Evolutionary conservation across 2,329 filamentous ascomycete genomes (phyloP).

Genomic region (Epichloe aotearoae): DNA sequence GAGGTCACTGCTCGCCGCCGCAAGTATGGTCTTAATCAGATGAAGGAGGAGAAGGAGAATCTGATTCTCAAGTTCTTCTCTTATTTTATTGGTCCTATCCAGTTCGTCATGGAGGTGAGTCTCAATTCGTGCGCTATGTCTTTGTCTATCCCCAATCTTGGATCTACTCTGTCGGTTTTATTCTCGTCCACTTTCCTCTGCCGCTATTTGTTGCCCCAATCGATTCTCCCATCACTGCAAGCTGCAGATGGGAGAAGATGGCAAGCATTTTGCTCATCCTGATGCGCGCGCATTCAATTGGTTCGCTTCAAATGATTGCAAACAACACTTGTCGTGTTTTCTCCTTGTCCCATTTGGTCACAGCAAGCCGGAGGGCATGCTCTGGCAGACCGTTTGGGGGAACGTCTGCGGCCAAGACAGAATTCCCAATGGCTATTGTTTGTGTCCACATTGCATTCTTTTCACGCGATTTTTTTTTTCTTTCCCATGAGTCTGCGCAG

Average conservation of each 20-base stretch:
- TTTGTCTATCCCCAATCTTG: neutral
- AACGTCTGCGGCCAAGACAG: neutral
- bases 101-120: slow-evolving; percentile 84
- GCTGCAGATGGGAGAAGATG: neutral
- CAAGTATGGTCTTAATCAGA: slow-evolving; percentile 74
- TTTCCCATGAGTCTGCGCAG: slow-evolving; percentile 13
- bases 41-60: slow-evolving; percentile 87
- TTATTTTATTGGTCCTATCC: slow-evolving; percentile 81
- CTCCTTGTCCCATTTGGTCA: neutral
- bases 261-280: neutral
- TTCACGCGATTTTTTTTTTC: slow-evolving; percentile 12
- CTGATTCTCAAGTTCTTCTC: slow-evolving; percentile 67
- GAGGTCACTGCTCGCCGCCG: slow-evolving; percentile 52
- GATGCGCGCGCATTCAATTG: neutral
- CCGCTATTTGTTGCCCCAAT: neutral
- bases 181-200: neutral
- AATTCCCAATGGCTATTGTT: slow-evolving; percentile 6
- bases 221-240: neutral
- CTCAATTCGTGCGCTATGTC: neutral
- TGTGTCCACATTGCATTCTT: slow-evolving; percentile 9
- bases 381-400: neutral
- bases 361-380: neutral
- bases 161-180: too few species aligned
- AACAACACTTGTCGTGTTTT: neutral
- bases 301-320: neutral